These are phyloP conservation scores for Lodderomyces parapsilosis DNA, from an alignment of 1,139 yeast species.

Conservation along the genomic window DNA sequence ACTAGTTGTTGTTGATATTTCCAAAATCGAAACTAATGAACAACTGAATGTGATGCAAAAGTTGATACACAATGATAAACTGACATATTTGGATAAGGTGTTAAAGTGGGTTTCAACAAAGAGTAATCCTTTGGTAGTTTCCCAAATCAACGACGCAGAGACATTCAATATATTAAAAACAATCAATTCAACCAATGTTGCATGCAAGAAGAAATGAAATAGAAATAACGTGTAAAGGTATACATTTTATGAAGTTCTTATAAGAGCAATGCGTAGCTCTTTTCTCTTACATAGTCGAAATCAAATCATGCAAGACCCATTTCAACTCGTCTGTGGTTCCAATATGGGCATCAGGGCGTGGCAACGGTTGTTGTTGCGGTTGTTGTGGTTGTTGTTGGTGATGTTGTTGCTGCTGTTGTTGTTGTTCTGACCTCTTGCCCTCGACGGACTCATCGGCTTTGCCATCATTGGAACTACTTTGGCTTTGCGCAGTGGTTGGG, in stretches of 20 bases:
- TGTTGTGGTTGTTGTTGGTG: conserved; percentile 1
- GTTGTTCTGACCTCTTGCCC: neutral
- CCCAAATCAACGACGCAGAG: conserved; percentile 4
- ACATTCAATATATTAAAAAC: conserved; percentile 4
- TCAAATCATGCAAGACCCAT: conserved; percentile 65
- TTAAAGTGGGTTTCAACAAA: conserved; percentile 6
- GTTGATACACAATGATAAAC: neutral
- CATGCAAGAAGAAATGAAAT: conserved; percentile 1
- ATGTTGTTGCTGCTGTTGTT: conserved; percentile 2
- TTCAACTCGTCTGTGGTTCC: conserved; percentile 70
- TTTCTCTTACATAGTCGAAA: conserved; percentile 30
- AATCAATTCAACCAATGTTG: conserved; percentile 4
- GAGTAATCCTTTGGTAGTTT: conserved; percentile 7
- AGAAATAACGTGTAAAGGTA: neutral
- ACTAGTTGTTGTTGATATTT: conserved; percentile 9
- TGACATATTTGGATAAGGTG: conserved; percentile 2
- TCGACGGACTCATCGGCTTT: neutral
- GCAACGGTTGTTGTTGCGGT: conserved; percentile 5
- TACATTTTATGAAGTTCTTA: too few species aligned
- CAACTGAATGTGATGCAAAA: conserved; percentile 5
- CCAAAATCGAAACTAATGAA: conserved; percentile 2
- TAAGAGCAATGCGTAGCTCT: neutral
- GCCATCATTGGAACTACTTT: neutral
- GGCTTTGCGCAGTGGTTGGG: neutral
- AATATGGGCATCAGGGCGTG: conserved; percentile 31